Percentiles rank a stretch among this genome's conserved stretches.
Conservation (phyloP, 2,329 filamentous ascomycete genomes). For the Colletotrichum phormii region DNA sequence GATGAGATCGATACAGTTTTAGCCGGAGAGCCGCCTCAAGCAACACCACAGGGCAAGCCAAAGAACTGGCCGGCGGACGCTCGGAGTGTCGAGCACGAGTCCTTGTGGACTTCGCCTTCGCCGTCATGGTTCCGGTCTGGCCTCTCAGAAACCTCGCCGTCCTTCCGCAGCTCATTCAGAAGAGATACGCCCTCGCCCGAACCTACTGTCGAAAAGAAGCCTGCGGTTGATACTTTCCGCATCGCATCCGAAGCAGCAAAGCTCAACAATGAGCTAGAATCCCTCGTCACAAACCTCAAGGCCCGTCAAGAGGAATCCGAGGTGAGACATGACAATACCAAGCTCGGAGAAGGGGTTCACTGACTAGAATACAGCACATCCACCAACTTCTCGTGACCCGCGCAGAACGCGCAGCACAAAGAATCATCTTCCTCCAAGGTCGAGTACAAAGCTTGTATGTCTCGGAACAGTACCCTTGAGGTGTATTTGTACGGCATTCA, state of each 20-base stretch:
- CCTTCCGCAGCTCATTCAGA: constrained; percentile 41
- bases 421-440: constrained; percentile 70
- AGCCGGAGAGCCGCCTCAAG: constrained; percentile 29
- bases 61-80: constrained; percentile 36
- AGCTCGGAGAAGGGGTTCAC: not conserved
- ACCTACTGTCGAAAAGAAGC: constrained; percentile 30
- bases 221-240: constrained; percentile 48
- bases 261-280: constrained; percentile 62
- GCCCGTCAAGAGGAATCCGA: constrained; percentile 70
- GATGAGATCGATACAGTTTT: constrained; percentile 50
- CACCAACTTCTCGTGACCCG: constrained; percentile 70
- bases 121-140: constrained; percentile 52
- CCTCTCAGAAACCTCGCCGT: constrained; percentile 53
- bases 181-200: constrained; percentile 38
- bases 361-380: constrained; percentile 61
- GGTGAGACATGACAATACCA: constrained; percentile 49
- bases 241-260: constrained; percentile 54
- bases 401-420: constrained; percentile 67
- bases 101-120: constrained; percentile 49
- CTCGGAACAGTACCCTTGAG: not conserved
- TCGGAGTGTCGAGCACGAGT: constrained; percentile 37
- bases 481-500: not conserved
- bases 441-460: constrained; percentile 68
- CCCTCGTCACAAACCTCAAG: constrained; percentile 62
- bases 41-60: constrained; percentile 32